A percentile compares a stretch with the other conserved stretches of the same genome.
Conservation (phyloP, 257 asterid species). For the Solanum ossicruentum region DNA sequence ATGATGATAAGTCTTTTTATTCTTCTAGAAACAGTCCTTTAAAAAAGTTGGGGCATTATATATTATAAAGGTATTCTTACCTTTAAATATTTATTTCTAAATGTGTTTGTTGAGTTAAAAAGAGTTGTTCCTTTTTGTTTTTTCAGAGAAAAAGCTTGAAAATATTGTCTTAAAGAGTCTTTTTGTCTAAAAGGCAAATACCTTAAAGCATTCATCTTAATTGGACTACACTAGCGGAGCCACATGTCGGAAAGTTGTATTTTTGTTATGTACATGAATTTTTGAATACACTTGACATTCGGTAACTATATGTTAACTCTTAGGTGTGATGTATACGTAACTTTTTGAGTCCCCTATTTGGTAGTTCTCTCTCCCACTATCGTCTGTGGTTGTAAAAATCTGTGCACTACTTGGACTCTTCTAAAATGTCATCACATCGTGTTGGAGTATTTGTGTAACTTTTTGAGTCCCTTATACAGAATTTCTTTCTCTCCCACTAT, state of each 20-base stretch:
- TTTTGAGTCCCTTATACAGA: not conserved
- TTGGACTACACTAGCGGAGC: not conserved
- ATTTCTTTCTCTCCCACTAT: not conserved
- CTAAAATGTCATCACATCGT: not conserved
- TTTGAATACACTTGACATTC: not conserved
- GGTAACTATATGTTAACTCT: not conserved
- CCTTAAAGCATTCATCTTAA: not conserved
- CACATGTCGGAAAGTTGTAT: not conserved
- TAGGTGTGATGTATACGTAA: not conserved
- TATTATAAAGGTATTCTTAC: not conserved
- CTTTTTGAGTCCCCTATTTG: not conserved
- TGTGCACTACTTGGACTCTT: not conserved
- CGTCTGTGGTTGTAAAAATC: not conserved
- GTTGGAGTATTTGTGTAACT: not conserved
- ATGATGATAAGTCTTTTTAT: not conserved
- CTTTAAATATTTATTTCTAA: not conserved
- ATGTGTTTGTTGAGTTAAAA: not conserved
- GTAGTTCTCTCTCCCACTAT: not conserved
- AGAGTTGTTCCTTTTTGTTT: not conserved
- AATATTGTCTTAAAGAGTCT: not conserved
- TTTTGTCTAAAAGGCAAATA: not conserved
- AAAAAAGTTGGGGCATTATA: not conserved
- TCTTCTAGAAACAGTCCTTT: not conserved
- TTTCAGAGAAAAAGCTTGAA: not conserved
- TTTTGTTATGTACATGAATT: not conserved